phyloP scores from a whole-genome alignment of 345 rosid species.

The Iberis pinnata region DNA sequence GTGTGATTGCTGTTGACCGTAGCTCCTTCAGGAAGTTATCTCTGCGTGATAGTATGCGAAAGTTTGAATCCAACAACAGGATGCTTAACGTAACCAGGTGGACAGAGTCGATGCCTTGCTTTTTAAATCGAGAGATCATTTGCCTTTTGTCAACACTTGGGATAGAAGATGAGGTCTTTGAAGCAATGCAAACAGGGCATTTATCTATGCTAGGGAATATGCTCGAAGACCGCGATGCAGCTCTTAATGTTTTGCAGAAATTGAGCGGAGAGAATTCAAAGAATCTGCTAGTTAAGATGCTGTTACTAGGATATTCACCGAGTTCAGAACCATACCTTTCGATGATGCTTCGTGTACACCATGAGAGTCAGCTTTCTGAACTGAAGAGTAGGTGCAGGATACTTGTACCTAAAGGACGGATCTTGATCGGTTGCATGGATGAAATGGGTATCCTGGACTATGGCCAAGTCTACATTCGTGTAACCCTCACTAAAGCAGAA shows the following conservation, averaged over 20 bases:
- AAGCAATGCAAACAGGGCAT: slow-evolving; percentile 57
- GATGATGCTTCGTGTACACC: slow-evolving; percentile 91
- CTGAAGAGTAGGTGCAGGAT: too few relatives aligned
- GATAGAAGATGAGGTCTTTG: slow-evolving; percentile 58
- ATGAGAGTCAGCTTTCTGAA: too few relatives aligned
- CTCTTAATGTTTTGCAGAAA: slow-evolving; percentile 57
- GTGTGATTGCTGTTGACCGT: slow-evolving; percentile 69
- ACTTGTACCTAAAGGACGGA: too few relatives aligned
- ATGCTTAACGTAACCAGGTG: slow-evolving; percentile 92
- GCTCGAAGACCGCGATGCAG: slow-evolving; percentile 57
- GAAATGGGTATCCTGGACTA: slow-evolving; percentile 56
- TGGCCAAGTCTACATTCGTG: slow-evolving; percentile 74
- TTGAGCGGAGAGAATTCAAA: slow-evolving; percentile 46
- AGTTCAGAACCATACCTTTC: slow-evolving; percentile 67
- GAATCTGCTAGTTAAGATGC: slow-evolving; percentile 59
- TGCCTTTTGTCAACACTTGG: slow-evolving; percentile 78
- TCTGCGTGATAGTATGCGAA: slow-evolving; percentile 29
- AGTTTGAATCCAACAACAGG: slow-evolving; percentile 37
- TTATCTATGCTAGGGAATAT: slow-evolving; percentile 51
- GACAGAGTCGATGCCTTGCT: slow-evolving; percentile 82
- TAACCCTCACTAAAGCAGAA: slow-evolving; percentile 65
- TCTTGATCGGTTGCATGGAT: too few relatives aligned
- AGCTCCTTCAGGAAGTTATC: slow-evolving; percentile 40
- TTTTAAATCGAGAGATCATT: slow-evolving; percentile 78
- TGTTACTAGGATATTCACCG: slow-evolving; percentile 70